Base-by-base conservation (phyloP, 2,329 filamentous ascomycete species). In the Pseudocercospora cruenta region DNA sequence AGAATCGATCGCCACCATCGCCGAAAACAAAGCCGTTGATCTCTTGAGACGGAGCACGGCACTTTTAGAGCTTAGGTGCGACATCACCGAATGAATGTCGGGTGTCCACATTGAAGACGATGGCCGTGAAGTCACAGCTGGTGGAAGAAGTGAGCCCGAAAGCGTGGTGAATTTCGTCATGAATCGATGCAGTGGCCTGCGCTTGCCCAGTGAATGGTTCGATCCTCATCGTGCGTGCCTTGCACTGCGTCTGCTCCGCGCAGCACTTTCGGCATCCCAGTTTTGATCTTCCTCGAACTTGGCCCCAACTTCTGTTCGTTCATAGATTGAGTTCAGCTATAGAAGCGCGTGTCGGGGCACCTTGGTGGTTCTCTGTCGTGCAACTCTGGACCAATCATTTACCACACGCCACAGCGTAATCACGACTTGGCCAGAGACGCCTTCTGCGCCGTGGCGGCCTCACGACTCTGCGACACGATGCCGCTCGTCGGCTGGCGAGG, bases 21-120 rank as follows among this genome's bases (percentile, higher is more conserved):
- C 57, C 57, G 57, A 59, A 24, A 59, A 59, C 57, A 59, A 45
- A 8, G 39, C 57, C 57, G 57, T 19, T 45, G 33, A 59, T 19
- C 55, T 39, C 55, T 53, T 53, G n/a, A 21, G 19, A 58, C 55
- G 55, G 55, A 58, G 28, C 36, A 22, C 55, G 55, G 55, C 55
- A 21, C 55, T 43, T 39, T 58, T 58, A 14, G 21, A 43, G 31
- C 55, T 58, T 39, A 58, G 55, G 31, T 28, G 45, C 57, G 57
- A 59, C 57, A 24, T 58, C 51, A 31, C 28, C 22, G n/a, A 53
- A 26, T 21, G 24, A 5, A 5, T 19, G 16, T 58, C 54, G 54
- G 54, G 33, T 19, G 57, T 21, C n/a, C 33, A 45, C 57, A 59
- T 28, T 45, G 14, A 26, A 19, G 39, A 59, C 8, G 4, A 26